Base-by-base conservation (phyloP, 1,284 basidiomycete species). In the Takashimella tepidaria region DNA sequence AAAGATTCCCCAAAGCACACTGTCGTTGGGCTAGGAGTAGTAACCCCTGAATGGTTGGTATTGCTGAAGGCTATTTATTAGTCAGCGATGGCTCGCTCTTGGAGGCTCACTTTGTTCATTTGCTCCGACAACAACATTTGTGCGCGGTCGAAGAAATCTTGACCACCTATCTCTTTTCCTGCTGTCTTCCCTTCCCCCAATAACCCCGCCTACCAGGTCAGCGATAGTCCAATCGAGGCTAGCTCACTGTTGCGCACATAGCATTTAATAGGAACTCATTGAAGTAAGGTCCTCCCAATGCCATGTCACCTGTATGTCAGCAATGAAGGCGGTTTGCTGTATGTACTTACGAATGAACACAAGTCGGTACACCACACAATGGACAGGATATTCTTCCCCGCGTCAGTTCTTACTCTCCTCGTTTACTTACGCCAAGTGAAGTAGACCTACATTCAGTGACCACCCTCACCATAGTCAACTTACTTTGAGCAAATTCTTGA, bases 361-460 rank as follows among this genome's bases (percentile, higher is more conserved):
- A n/a, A 54, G 57, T n/a, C 53, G 50, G 42, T 58, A 58, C 19
- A 58, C 53, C 4, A 55, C 48, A 25, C 57, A 58, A 37, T 58
- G 57, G 13, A 31, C 43, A 10, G 49, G 49, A 46, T 58, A 55
- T 41, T 50, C 56, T 58, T 11, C 46, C 10, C 31, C 8, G n/a
- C n/a, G 41, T 51, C 27, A 55, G 53, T 41, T n/a, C n/a, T 16
- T 13, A 13, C 16, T 4, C 21, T 25, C 4, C 19, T 11, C 4
- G 13, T 21, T n/a, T 40, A 19, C 50, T 10, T 50, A 58, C 56
- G 53, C 56, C 56, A 58, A 27, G 44, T 37, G 31, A 54, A 58
- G 44, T 58, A 58, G 16, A 45, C 49, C 55, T 56, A 21, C 1
- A 13, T 2, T 27, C 4, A 40, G 10, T 13, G n/a, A n/a, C n/a